Evolutionary conservation across 2,329 filamentous ascomycete genomes (phyloP), one percentile per base, ranked within the genome.

Genomic region (Chalaropsis thielavioides): DNA sequence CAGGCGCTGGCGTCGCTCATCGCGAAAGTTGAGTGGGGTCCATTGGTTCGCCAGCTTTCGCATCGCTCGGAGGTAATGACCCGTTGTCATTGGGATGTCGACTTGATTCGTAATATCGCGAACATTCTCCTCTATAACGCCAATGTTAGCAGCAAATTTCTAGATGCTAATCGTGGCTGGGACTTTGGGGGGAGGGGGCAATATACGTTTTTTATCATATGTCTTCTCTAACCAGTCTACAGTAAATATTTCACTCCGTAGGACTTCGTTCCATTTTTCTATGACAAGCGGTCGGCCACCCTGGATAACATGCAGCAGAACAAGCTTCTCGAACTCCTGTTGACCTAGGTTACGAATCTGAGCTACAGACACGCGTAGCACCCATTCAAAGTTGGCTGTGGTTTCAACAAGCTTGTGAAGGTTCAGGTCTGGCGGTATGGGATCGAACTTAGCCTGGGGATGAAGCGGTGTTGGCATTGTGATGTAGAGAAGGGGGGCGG

Each of bases 41-140:
- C 90, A 95, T 72, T 95, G 90, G 62, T 92, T 87, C 0, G 92
- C 85, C 40, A 97, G 83, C 69, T 88, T 84, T 49, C 83, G 82
- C 87, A 97, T 88, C 62, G 91, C 92, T 68, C 89, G 87, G 41
- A 99, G 77, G 74, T 99, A 99, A 73, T 97, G 92, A 0, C 86
- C 87, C 68, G 89, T 89, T 0, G 90, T 92, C 78, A 97, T 88
- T 0, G 87, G 88, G 10, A 96, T 83, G 71, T 92, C 85, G 63
- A 80, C 77, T 68, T 88, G 86, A 13, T 82, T 80, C 10, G 81
- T 83, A 61, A 97, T 84, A 72, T 96, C 91, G 69, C 91, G 84
- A 64, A 95, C 89, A 73, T 85, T 86, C 74, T 97, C 91, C 71
- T 89, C 89, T 92, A 68, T 24, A 67, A 51, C 17, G 31, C 31